These are phyloP conservation scores for Tuber microsphaerosporum DNA, from an alignment of 495 filamentous ascomycete genomes.

Conservation along the genomic window DNA sequence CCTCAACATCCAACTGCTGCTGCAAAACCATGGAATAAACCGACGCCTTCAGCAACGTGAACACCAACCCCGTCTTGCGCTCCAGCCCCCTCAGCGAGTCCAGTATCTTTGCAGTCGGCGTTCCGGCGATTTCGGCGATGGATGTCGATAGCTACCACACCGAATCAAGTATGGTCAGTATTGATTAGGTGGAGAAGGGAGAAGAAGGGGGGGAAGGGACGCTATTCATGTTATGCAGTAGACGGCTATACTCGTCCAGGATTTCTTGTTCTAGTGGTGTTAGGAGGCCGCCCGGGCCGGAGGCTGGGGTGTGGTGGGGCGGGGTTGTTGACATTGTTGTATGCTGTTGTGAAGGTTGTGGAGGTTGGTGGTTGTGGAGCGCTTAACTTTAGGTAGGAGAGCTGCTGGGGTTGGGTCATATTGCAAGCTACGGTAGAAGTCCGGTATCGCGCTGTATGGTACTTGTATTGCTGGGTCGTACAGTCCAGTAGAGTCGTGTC, in stretches of 20 bases:
- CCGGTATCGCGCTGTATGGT: too few species aligned
- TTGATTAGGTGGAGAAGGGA: constrained; percentile 18
- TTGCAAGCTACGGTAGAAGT: too few species aligned
- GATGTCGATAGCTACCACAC: constrained; percentile 52
- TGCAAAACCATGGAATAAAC: constrained; percentile 97
- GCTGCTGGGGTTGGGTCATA: neutral
- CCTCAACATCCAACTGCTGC: constrained; percentile 57
- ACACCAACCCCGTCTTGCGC: constrained; percentile 86
- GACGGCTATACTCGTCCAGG: constrained; percentile 79
- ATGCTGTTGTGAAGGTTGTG: neutral
- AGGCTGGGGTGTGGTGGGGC: constrained; percentile 15
- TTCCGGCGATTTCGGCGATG: constrained; percentile 56
- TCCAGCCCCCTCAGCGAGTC: constrained; percentile 84
- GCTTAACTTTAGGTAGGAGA: too few species aligned
- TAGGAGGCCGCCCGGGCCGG: constrained; percentile 41
- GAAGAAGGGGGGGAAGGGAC: constrained; percentile 48
- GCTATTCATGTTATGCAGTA: constrained; percentile 86
- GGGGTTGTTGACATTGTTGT: constrained; percentile 19
- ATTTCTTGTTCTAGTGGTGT: constrained; percentile 87
- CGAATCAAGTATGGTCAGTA: constrained; percentile 27
- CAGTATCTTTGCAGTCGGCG: constrained; percentile 63
- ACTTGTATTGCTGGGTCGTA: too few species aligned
- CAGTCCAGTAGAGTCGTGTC: neutral
- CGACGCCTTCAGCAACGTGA: constrained; percentile 91
- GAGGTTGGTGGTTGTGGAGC: neutral